Evolutionary conservation across 495 filamentous ascomycete genomes (phyloP).

Genomic region (Penicillium simplicissimum): DNA sequence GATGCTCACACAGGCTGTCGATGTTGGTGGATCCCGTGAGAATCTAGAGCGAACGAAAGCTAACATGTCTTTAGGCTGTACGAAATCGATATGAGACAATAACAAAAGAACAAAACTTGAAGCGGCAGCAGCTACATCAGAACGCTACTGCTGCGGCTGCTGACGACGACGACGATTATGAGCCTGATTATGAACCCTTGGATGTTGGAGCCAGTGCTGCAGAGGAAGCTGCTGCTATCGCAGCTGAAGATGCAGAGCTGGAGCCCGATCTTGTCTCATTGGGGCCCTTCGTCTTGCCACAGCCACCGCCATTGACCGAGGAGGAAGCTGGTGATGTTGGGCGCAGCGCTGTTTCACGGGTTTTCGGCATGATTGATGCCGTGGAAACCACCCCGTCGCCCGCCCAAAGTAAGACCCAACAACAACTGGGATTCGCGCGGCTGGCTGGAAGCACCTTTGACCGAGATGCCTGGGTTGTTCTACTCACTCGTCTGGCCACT

Average conservation of each 20-base stretch:
- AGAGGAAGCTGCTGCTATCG: constrained; percentile 67
- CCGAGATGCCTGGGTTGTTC: constrained; percentile 85
- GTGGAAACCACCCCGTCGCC: constrained; percentile 65
- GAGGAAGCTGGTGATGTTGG: constrained; percentile 68
- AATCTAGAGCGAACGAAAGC: constrained; percentile 11
- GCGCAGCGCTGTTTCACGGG: constrained; percentile 66
- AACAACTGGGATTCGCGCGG: constrained; percentile 67
- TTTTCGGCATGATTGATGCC: constrained; percentile 73
- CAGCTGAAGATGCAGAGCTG: constrained; percentile 52
- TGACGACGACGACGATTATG: constrained; percentile 90
- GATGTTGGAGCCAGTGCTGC: constrained; percentile 72
- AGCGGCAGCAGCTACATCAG: constrained; percentile 38
- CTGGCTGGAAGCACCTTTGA: constrained; percentile 85
- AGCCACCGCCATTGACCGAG: constrained; percentile 70
- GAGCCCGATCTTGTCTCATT: constrained; percentile 59
- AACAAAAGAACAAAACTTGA: constrained; percentile 40
- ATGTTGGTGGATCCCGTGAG: constrained; percentile 41
- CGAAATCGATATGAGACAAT: constrained; percentile 49
- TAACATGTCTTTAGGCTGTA: constrained; percentile 43
- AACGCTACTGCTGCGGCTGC: constrained; percentile 46
- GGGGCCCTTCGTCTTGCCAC: constrained; percentile 73
- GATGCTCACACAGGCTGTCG: constrained; percentile 66
- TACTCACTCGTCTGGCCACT: constrained; percentile 84
- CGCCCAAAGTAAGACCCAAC: constrained; percentile 40
- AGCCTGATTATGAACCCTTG: constrained; percentile 74